Evolutionary conservation across 2,329 filamentous ascomycete genomes (phyloP), one percentile per base, ranked within the genome.

Genomic region (Tolypocladium endophyticum): DNA sequence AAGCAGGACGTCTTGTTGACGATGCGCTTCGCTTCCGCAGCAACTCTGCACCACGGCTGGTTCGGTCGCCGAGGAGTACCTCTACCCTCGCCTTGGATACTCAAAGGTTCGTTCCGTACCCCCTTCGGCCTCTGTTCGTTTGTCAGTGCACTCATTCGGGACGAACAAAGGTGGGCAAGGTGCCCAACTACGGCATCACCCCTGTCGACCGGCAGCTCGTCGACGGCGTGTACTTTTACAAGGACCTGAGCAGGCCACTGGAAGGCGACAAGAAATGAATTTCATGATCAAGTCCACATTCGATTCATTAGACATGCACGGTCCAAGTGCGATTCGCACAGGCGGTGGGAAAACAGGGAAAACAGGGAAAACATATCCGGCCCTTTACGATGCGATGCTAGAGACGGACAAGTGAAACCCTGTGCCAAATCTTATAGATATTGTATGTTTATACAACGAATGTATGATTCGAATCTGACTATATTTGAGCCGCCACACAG

Each of bases 121-220:
- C 39, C 7, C 3, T n/a, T 43, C 2, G 7, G 11, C 18, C 7
- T 43, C 7, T 9, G 5, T 8, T 23, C 2, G 2, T n/a, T 25
- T 23, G 2, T 8, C 41, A 6, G 41, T n/a, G 41, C 11, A 1
- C 41, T 45, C 16, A 25, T 12, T 47, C n/a, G 25, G n/a, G 9
- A 25, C 16, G 11, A 25, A 25, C 23, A 8, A 47, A 45, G 43
- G 7, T 25, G 16, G 62, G 61, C 30, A 60, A 1, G 2, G 18
- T 62, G 16, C 62, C 62, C 1, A 60, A 60, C 14, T 62, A 52
- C 56, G 63, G 60, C 47, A 60, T 60, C 41, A 60, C 53, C 28
- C 62, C 63, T 14, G 39, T 47, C 2, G 62, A 59, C 6, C 58
- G 61, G 2, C 43, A 52, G 6, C 41, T 60, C 1, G 58, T 60